phyloP scores from a whole-genome alignment of 2,329 filamentous ascomycete species.

The Raffaelea ambrosiae region DNA sequence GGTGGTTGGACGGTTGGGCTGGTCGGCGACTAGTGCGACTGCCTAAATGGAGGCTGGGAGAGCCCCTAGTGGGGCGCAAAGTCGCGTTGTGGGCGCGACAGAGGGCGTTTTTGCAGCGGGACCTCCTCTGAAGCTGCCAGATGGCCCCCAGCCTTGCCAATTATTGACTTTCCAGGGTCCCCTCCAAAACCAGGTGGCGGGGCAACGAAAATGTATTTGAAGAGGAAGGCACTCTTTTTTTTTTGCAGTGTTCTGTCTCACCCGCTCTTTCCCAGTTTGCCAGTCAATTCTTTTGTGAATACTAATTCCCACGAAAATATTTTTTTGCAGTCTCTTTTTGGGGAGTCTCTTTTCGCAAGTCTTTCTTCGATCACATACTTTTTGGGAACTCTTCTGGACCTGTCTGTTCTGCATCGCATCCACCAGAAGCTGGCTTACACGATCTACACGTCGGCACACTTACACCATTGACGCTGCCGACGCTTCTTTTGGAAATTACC shows the following conservation, averaged over 20 bases:
- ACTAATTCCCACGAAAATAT: no score
- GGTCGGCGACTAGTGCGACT: no score
- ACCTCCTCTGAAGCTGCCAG: neutral
- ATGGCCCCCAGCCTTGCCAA: conserved; percentile 14
- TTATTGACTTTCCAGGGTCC: conserved; percentile 11
- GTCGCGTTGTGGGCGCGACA: neutral
- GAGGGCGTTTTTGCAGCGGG: no score
- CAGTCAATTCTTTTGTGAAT: no score
- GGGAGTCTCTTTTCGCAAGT: neutral
- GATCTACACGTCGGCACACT: no score
- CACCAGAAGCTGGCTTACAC: no score
- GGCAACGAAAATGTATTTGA: conserved; percentile 14
- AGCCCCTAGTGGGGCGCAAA: neutral
- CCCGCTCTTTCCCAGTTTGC: neutral
- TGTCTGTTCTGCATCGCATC: no score
- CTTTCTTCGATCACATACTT: no score
- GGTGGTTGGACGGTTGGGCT: conserved; percentile 9
- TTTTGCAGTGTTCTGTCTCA: neutral
- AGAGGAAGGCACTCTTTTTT: neutral
- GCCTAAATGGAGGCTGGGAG: no score
- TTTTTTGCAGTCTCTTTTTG: neutral
- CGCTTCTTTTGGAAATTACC: no score
- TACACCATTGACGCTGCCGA: no score
- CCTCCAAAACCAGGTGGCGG: conserved; percentile 12
- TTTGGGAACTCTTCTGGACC: no score